phyloP scores from a whole-genome alignment of 1,284 basidiomycete genomes.

The Takashimella tepidaria region DNA sequence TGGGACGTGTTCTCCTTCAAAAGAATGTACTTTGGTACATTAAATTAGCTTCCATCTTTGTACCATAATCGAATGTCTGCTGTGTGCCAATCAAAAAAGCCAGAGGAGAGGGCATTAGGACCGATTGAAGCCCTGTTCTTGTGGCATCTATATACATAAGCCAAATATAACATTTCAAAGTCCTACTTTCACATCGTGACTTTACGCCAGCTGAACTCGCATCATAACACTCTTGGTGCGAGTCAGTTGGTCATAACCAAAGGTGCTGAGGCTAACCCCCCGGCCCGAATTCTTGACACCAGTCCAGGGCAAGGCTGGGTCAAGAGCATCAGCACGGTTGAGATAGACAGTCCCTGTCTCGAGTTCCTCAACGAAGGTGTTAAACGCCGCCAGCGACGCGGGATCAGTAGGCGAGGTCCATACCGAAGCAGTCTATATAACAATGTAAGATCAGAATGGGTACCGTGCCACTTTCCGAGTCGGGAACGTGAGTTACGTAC shows the following conservation, averaged over 20 bases:
- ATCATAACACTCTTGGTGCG: conserved; percentile 32
- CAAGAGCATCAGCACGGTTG: conserved; percentile 84
- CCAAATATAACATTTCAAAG: not conserved
- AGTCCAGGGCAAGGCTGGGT: conserved; percentile 88
- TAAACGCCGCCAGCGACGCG: conserved; percentile 57
- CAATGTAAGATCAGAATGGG: conserved; percentile 9
- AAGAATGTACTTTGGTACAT: too few relatives aligned
- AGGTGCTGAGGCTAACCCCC: conserved; percentile 81
- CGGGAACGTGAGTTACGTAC: too few relatives aligned
- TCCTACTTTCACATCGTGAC: not conserved
- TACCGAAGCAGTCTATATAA: conserved; percentile 85
- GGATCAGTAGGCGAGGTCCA: conserved; percentile 75
- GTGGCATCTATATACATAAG: not conserved
- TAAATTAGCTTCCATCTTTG: too few relatives aligned
- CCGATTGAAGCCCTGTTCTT: too few relatives aligned
- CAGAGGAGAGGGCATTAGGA: too few relatives aligned
- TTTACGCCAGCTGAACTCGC: conserved; percentile 11
- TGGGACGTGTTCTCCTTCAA: too few relatives aligned
- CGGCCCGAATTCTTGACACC: conserved; percentile 89
- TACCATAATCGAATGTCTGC: too few relatives aligned
- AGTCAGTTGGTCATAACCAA: conserved; percentile 51
- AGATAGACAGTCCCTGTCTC: conserved; percentile 86
- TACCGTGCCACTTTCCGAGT: conserved; percentile 14
- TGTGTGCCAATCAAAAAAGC: too few relatives aligned
- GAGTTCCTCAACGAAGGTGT: conserved; percentile 64